Percentiles rank a stretch among this genome's conserved stretches.
Evolutionary conservation across 345 rosid genomes (phyloP).

Genomic region (Citrus unshiu): DNA sequence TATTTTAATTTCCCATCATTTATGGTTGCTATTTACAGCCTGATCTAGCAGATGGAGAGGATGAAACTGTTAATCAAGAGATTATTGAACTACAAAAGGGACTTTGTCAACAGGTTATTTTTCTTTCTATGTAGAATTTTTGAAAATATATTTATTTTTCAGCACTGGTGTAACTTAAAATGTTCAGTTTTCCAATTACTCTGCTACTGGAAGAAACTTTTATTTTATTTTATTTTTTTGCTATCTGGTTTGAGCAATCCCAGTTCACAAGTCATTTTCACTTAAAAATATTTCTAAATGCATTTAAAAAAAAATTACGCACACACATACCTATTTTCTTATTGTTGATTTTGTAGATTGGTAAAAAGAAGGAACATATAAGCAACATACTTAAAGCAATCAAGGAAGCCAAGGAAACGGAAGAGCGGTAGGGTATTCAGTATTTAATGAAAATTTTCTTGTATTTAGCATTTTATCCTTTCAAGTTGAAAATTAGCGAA

Average conservation of each 20-base stretch:
- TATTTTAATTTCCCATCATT: not conserved
- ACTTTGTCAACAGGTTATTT: conserved; percentile 37
- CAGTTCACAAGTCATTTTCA: not conserved
- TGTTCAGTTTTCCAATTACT: not conserved
- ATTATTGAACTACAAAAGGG: conserved; percentile 37
- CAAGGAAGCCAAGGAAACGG: conserved; percentile 27
- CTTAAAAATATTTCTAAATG: not conserved
- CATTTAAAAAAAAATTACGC: too few relatives aligned
- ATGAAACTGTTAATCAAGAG: conserved; percentile 37
- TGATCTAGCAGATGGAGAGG: conserved; percentile 58
- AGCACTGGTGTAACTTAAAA: not conserved
- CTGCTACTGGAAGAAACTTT: not conserved
- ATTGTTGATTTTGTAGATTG: conserved; percentile 26
- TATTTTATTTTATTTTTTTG: not conserved
- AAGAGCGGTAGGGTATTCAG: conserved; percentile 33
- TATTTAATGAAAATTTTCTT: not conserved
- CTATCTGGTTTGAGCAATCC: not conserved
- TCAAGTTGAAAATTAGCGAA: not conserved
- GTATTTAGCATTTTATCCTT: not conserved
- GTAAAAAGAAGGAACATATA: conserved; percentile 31
- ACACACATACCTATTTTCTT: not conserved
- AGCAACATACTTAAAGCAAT: conserved; percentile 29
- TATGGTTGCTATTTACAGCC: conserved; percentile 38
- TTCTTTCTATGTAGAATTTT: not conserved
- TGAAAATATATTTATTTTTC: not conserved